Base-by-base conservation (phyloP, 2,329 filamentous ascomycete genomes). In the Amauroascus niger region DNA sequence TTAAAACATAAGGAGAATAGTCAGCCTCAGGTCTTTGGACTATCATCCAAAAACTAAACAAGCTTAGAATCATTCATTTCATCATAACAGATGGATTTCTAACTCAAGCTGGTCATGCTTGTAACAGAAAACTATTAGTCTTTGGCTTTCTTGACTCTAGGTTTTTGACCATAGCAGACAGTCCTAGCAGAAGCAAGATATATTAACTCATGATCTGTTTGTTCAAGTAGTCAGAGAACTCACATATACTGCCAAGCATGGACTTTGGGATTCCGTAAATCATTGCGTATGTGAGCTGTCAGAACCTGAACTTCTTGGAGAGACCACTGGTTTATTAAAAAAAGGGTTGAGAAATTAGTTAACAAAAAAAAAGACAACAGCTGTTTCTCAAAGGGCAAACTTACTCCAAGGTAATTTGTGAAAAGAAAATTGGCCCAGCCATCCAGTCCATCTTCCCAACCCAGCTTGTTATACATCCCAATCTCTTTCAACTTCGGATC, bases 401-500 rank as follows among this genome's bases (percentile, higher is more conserved):
- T 28, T 22, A 55, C 53, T 13, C 53, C 53, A 5, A 55, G 53
- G 18, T n/a, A 49, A 13, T 55, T 55, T 6, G 48, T 51, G 32
- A 55, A 55, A 6, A 55, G 41, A 18, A 51, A 51, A 13, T 51
- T 51, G 8, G 53, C 53, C 53, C 53, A 55, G 6, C 53, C 41
- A n/a, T 52, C 53, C 43, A 55, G 28, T 2, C 53, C 53, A 14
- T 55, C 47, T 40, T 47, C 41, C 51, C 51, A 53, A 20, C 51
- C 51, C n/a, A 53, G 26, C 24, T 37, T 43, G 22, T 53, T 53
- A 45, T 53, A 55, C 44, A 48, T 50, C 5, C 76, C 75, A 20
- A 78, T 70, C 57, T 75, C 71, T 60, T 76, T 78, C 16, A 75
- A 71, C 51, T 71, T 71, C 1, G 68, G 67, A 48, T 77, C 74